Evolutionary conservation across 176 grass and related monocot species (phyloP), one percentile per base, ranked within the genome.

Genomic region (Carex myosuroides): DNA sequence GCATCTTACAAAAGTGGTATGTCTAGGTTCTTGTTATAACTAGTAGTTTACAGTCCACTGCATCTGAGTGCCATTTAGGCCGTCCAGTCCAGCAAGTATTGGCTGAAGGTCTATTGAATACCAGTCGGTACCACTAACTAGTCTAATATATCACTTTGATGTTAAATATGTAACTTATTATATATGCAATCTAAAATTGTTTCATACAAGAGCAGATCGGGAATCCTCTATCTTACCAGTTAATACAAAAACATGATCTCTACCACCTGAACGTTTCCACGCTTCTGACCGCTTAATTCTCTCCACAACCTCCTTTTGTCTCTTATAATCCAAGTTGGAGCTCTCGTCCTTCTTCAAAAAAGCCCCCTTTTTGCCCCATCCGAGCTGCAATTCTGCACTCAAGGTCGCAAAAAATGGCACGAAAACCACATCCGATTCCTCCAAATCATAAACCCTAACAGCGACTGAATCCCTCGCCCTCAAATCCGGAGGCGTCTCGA

Each of bases 331-430:
- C 37, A 52, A 67, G 66, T 82, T 82, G 0, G 3, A 84, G 8
- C 89, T 93, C 16, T 87, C 91, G 6, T 90, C 88, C 75, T 86
- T 93, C 89, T 84, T 94, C 74, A 80, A 84, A 84, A 98, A 98
- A 0, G 60, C 82, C 12, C 88, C 91, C 80, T 95, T 98, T 60
- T 78, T 73, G 18, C 95, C 92, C 96, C 96, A 95, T 18, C 93
- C 93, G 35, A 98, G 96, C 89, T 98, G 91, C 93, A 95, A 89
- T 89, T 98, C 91, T 6, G 91, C 93, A 20, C 93, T 95, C 41
- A 95, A 79, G 85, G 91, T 93, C 4, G 96, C 91, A 84, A 98
- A 98, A 87, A 98, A 98, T 24, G 93, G 93, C 24, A 95, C 93
- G 42, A 98, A 95, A 63, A 98, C 89, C 52, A 95, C 96, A 71